Conservation (phyloP, 176 grass and related monocot species). For the Otatea glauca region DNA sequence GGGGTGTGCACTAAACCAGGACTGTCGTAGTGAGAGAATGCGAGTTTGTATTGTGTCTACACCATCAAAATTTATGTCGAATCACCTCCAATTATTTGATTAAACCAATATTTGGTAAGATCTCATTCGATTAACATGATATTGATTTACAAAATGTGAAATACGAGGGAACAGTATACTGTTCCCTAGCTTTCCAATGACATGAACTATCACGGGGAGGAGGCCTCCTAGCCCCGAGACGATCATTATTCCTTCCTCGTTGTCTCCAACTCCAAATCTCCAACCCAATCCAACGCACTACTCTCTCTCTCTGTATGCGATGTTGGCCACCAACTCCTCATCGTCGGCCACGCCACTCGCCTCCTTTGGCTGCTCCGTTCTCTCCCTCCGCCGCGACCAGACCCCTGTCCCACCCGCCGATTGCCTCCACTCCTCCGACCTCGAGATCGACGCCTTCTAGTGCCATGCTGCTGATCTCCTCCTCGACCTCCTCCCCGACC, state of each 20-base stretch:
- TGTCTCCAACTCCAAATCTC: too few species aligned
- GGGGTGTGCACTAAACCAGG: too few species aligned
- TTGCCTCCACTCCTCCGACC: slow-evolving; percentile 30
- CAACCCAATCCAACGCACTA: too few species aligned
- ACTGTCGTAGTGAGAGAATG: too few species aligned
- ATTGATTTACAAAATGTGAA: neutral
- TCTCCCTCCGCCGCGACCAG: slow-evolving; percentile 60
- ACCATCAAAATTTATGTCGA: too few species aligned
- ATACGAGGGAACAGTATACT: too few species aligned
- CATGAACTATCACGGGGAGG: too few species aligned
- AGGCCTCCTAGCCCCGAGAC: too few species aligned
- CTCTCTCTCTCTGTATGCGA: neutral
- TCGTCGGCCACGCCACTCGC: slow-evolving; percentile 43
- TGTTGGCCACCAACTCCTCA: slow-evolving; percentile 57
- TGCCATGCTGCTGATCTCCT: slow-evolving; percentile 50
- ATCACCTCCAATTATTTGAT: too few species aligned
- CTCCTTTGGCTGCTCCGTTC: slow-evolving; percentile 58
- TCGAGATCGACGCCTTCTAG: slow-evolving; percentile 65
- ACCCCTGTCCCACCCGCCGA: slow-evolving; percentile 30
- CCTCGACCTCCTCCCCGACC: slow-evolving; percentile 51
- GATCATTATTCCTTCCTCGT: too few species aligned
- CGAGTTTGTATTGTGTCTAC: too few species aligned
- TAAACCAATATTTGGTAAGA: neutral
- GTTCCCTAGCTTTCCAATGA: too few species aligned
- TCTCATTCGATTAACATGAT: neutral